These are phyloP conservation scores for Boletus rubescentipes DNA, from an alignment of 768 basidiomycete species.

Conservation along the genomic window DNA sequence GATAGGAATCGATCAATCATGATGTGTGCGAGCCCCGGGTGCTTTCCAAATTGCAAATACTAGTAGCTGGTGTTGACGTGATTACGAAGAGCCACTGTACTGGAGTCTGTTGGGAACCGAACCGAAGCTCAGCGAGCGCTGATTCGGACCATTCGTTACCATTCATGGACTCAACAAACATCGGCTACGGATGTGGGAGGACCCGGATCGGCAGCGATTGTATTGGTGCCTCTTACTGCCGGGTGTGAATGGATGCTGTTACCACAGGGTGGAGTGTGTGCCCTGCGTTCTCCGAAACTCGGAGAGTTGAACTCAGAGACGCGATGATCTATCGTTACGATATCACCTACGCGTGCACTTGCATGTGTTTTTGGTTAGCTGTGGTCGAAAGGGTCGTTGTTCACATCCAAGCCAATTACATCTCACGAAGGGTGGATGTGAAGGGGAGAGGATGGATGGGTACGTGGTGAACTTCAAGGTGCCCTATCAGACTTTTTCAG, in stretches of 20 bases:
- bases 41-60: conserved; percentile 9
- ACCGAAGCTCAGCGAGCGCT: neutral
- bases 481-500: neutral
- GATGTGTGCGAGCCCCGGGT: neutral
- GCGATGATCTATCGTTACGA: neutral
- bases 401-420: neutral
- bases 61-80: neutral
- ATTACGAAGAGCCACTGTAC: neutral
- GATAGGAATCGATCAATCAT: neutral
- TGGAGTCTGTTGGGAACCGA: neutral
- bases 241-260: neutral
- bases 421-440: too few relatives aligned
- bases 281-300: conserved; percentile 1
- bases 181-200: conserved; percentile 12
- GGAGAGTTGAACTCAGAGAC: neutral
- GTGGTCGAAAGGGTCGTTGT: neutral
- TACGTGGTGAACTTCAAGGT: neutral
- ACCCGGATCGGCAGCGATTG: too few relatives aligned
- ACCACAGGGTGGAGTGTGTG: neutral
- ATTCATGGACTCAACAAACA: neutral
- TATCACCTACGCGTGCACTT: neutral
- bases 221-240: neutral
- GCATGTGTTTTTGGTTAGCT: neutral
- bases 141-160: neutral
- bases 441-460: too few relatives aligned